Conservation (phyloP, 768 basidiomycete species). For the Pulveroboletus ravenelii region DNA sequence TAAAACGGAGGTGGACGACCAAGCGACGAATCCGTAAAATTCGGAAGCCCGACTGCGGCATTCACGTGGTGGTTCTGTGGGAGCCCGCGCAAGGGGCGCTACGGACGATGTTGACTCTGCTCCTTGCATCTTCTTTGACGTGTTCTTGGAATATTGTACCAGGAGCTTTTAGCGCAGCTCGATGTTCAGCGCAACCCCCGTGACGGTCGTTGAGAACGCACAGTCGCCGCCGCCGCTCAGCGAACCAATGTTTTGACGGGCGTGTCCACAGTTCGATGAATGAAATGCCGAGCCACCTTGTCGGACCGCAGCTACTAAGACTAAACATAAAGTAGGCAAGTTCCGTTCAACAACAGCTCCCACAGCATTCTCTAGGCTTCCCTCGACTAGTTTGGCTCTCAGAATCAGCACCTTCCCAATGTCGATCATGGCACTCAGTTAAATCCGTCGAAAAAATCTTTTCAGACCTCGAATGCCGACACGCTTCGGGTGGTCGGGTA, state of each 20-base stretch:
- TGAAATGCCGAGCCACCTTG: constrained; percentile 11
- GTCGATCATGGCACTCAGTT: constrained; percentile 26
- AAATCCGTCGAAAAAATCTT: constrained; percentile 42
- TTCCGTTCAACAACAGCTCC: not conserved
- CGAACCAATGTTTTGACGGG: not conserved
- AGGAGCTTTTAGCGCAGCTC: too few species aligned
- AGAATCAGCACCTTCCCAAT: constrained; percentile 6
- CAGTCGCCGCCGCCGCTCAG: not conserved
- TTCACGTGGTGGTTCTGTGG: constrained; percentile 37
- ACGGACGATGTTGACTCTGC: constrained; percentile 40
- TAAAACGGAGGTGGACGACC: constrained; percentile 68
- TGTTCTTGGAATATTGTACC: too few species aligned
- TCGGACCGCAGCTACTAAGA: not conserved
- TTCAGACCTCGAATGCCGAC: constrained; percentile 48
- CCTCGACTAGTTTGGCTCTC: not conserved
- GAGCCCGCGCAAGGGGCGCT: constrained; percentile 41
- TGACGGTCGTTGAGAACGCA: constrained; percentile 8
- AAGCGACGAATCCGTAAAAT: constrained; percentile 88
- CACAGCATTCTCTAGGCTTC: not conserved
- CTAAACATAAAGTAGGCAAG: too few species aligned
- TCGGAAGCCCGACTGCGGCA: constrained; percentile 70
- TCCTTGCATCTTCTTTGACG: constrained; percentile 7
- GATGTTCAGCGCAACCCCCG: constrained; percentile 21
- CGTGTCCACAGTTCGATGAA: not conserved
- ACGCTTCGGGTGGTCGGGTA: constrained; percentile 31